Base-by-base conservation (phyloP, 2,329 filamentous ascomycete genomes). In the Sporothrix brunneoviolacea region DNA sequence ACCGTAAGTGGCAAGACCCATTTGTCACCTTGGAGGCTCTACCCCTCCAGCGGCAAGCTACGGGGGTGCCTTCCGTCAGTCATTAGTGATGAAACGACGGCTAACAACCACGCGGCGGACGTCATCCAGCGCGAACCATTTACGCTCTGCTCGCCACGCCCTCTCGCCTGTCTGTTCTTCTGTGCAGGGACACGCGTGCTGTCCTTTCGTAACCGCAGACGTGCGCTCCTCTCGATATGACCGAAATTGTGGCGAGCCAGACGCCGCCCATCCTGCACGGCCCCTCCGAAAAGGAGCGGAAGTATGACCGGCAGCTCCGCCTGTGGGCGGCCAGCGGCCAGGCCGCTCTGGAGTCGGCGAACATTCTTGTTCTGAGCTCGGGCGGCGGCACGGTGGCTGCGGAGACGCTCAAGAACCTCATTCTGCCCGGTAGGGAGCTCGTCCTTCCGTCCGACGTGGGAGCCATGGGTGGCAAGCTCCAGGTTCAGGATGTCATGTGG, bases 401-500 rank as follows among this genome's bases (percentile, higher is more conserved):
- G 12, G 93, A 98, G 68, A 84, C 91, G 0, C 77, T 98, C 55
- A 98, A 98, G 75, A 98, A 98, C 64, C 80, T 98, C n/a, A 88
- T 98, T 3, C 73, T 98, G 8, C 93, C 93, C 51, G 88, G 83
- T 82, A 67, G 49, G 16, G 30, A n/a, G 2, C 15, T 24, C 13
- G 18, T 5, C 3, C 15, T 10, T 21, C 13, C 7, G 21, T 19
- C 3, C 13, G 21, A 16, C 16, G 33, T 15, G 32, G 32, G n/a
- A n/a, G 12, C 3, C 24, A 4, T 36, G 30, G 8, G 13, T 8
- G n/a, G n/a, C n/a, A n/a, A n/a, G n/a, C 15, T n/a, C 2, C n/a
- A 10, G 12, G 13, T 15, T 12, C 12, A 18, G 16, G 15, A n/a
- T 15, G 24, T 27, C 12, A 46, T 28, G 30, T 27, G 28, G 19